Percentiles rank a stretch among this genome's conserved stretches.
Conservation (phyloP, 352 stramenopile genomes). For the Phytophthora europaea region DNA sequence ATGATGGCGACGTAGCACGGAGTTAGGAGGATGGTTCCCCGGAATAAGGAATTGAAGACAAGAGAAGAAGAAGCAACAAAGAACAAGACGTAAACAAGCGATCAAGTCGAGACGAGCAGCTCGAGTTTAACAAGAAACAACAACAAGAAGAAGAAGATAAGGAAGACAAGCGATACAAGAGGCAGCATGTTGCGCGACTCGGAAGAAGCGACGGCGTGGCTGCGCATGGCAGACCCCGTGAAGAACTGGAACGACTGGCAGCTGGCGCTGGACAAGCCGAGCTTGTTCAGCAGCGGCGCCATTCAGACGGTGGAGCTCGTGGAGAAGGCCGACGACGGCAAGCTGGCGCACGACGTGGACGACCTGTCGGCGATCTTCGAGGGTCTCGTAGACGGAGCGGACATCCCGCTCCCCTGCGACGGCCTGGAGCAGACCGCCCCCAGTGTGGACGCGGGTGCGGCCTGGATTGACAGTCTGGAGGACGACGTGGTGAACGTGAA, state of each 20-base stretch:
- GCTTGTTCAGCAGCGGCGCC: slow-evolving; percentile 33
- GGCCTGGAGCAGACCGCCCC: slow-evolving; percentile 38
- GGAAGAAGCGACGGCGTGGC: slow-evolving; percentile 67
- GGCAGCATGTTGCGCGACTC: slow-evolving; percentile 71
- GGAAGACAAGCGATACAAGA: slow-evolving; percentile 22
- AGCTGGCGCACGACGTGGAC: slow-evolving; percentile 80
- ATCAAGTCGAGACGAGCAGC: slow-evolving; percentile 62
- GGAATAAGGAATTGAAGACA: slow-evolving; percentile 82
- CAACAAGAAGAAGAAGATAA: slow-evolving; percentile 45
- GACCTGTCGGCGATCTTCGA: slow-evolving; percentile 83
- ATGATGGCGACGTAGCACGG: slow-evolving; percentile 79
- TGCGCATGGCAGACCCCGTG: slow-evolving; percentile 55
- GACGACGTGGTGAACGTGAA: slow-evolving; percentile 78
- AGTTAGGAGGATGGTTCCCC: slow-evolving; percentile 88
- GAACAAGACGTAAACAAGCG: slow-evolving; percentile 38
- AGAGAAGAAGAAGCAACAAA: slow-evolving; percentile 68
- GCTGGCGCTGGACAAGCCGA: slow-evolving; percentile 54
- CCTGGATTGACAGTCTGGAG: slow-evolving; percentile 76
- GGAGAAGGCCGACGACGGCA: slow-evolving; percentile 79
- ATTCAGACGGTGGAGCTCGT: slow-evolving; percentile 46
- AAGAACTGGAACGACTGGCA: slow-evolving; percentile 64
- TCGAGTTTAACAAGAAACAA: slow-evolving; percentile 30
- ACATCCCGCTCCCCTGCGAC: slow-evolving; percentile 71
- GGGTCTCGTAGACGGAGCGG: slow-evolving; percentile 67
- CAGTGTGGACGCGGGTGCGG: slow-evolving; percentile 35